Conservation (phyloP, 129 eudicot species). For the Solidago caesia region DNA sequence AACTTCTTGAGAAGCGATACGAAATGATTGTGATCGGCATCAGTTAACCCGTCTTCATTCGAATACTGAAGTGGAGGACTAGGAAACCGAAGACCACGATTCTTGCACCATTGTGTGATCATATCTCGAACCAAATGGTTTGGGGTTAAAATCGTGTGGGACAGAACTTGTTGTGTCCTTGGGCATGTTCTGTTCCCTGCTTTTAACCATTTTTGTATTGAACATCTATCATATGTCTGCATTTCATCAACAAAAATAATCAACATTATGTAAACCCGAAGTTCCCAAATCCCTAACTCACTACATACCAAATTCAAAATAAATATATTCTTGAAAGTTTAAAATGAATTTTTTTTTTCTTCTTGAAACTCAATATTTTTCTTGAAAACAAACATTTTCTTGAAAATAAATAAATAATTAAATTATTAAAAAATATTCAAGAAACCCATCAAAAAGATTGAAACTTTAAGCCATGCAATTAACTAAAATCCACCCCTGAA, state of each 20-base stretch:
- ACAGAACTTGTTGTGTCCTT: conserved; percentile 66
- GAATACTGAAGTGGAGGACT: conserved; percentile 30
- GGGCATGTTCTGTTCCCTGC: conserved; percentile 83
- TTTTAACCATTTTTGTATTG: conserved; percentile 80
- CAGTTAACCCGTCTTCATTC: conserved; percentile 45
- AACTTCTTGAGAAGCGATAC: conserved; percentile 48
- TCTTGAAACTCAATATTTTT: background rate
- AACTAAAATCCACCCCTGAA: background rate
- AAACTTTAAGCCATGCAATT: conserved; percentile 17
- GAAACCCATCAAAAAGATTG: background rate
- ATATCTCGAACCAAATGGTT: conserved; percentile 69
- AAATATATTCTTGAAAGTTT: no score
- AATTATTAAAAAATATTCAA: background rate
- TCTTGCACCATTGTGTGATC: conserved; percentile 77
- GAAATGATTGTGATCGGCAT: conserved; percentile 51
- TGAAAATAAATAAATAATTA: background rate
- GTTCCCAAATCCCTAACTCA: background rate
- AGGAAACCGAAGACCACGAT: conserved; percentile 48
- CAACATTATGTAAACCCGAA: conserved; percentile 8
- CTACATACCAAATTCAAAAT: no score
- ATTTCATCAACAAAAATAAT: conserved; percentile 18
- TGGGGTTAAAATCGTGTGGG: conserved; percentile 69
- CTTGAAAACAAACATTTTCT: background rate
- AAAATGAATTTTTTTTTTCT: no score
- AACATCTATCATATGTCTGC: conserved; percentile 86